Evolutionary conservation across 2,329 filamentous ascomycete genomes (phyloP), one percentile per base, ranked within the genome.

Genomic region (Exophiala aquamarina): DNA sequence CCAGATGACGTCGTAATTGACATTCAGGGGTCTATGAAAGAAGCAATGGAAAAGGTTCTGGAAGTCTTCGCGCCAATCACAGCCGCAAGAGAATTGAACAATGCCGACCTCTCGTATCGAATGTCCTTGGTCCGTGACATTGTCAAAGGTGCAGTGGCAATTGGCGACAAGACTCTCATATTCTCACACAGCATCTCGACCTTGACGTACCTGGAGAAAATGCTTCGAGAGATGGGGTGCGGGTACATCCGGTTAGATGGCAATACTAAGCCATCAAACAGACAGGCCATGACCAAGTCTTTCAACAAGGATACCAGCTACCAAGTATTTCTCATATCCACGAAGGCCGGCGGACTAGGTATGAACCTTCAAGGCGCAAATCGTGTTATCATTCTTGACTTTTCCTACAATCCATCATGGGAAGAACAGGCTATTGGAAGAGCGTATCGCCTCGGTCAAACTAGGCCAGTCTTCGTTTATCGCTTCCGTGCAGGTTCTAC

Each of bases 381-480:
- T 63, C 81, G 91, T 15, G 87, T 95, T 1, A 78, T 96, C 15
- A 85, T 96, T 15, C 86, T 94, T 46, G 91, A 96, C 63, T 89
- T 86, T 61, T 75, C 77, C 51, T 95, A 84, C 69, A 93, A 91
- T 54, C 91, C 91, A 0, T 78, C 83, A 4, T 76, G 84, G 62
- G 91, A 95, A 65, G 84, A 90, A 59, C 91, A 96, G 67, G 91
- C 91, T 1, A 81, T 95, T 41, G 91, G 89, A 2, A 79, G 91
- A 43, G 86, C 88, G 0, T 95, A 93, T 66, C 87, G 91, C 1
- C 79, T 96, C 26, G 89, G 90, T 0, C 91, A 96, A 65, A 72
- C 70, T 29, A 93, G 91, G 59, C 75, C 79, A 1, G 90, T 95
- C 1, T 91, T 80, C 61, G 89, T 96, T 1, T 96, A 96, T 67